Percentiles rank a stretch among this genome's conserved stretches.
Evolutionary conservation across 768 basidiomycete species (phyloP).

Genomic region (Kondoa malvinella): DNA sequence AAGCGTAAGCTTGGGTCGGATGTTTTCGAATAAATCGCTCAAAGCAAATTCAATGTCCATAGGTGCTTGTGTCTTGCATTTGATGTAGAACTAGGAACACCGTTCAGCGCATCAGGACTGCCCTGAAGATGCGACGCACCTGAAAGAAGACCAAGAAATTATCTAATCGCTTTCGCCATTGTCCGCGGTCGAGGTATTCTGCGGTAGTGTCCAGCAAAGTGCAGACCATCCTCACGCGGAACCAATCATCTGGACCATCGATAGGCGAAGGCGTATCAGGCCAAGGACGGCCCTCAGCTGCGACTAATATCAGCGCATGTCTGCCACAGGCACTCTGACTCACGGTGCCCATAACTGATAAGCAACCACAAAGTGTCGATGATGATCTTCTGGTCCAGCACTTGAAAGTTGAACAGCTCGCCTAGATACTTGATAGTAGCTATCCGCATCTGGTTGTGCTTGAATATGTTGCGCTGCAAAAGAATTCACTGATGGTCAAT

Average conservation of each 20-base stretch:
- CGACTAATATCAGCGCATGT: constrained; percentile 15
- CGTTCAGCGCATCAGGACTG: not conserved
- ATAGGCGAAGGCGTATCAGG: constrained; percentile 56
- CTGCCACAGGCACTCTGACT: constrained; percentile 30
- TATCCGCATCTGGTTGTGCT: constrained; percentile 78
- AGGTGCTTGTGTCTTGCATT: constrained; percentile 63
- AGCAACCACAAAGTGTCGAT: constrained; percentile 90
- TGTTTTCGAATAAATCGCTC: constrained; percentile 79
- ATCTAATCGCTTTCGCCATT: constrained; percentile 81
- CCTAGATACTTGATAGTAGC: constrained; percentile 88
- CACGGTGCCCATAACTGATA: constrained; percentile 89
- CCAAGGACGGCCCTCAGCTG: constrained; percentile 75
- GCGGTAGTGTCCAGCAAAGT: constrained; percentile 87
- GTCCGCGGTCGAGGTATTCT: constrained; percentile 90
- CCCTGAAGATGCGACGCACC: constrained; percentile 37
- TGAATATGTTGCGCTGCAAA: constrained; percentile 64
- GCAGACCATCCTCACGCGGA: constrained; percentile 79
- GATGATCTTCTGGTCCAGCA: constrained; percentile 70
- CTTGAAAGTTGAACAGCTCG: constrained; percentile 88
- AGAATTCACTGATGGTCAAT: not conserved
- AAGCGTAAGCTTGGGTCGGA: constrained; percentile 62
- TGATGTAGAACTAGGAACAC: constrained; percentile 48
- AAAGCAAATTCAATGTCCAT: constrained; percentile 99
- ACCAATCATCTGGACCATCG: constrained; percentile 91
- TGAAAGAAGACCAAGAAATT: constrained; percentile 86